Percentiles rank a stretch among this genome's conserved stretches.
phyloP scores from a whole-genome alignment of 2,329 filamentous ascomycete species.

The Apiospora koreana region DNA sequence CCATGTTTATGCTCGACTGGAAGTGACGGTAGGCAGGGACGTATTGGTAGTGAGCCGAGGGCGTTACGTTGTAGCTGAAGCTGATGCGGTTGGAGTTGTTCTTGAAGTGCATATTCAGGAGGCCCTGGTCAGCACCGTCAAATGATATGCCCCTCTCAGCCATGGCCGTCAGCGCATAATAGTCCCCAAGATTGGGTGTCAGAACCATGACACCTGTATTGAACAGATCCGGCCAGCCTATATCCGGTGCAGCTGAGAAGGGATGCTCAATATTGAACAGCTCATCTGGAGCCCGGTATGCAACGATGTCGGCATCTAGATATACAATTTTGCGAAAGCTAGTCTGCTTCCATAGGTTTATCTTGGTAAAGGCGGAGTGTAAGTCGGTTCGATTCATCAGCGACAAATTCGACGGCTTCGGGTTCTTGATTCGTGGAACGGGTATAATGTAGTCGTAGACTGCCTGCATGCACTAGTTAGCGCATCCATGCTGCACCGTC shows the following conservation, averaged over 20 bases:
- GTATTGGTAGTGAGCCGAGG: slow-evolving; percentile 96
- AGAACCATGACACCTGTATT: slow-evolving; percentile 98
- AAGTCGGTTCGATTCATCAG: slow-evolving; percentile 92
- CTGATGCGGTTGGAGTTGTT: slow-evolving; percentile 82
- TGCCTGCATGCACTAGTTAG: slow-evolving; percentile 49
- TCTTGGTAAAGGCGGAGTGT: slow-evolving; percentile 93
- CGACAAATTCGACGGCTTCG: slow-evolving; percentile 77
- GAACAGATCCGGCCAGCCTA: slow-evolving; percentile 97
- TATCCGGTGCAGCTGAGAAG: slow-evolving; percentile 81
- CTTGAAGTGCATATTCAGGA: slow-evolving; percentile 93
- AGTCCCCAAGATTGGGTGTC: slow-evolving; percentile 82
- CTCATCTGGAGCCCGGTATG: slow-evolving; percentile 87
- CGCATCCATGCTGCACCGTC: slow-evolving; percentile 1
- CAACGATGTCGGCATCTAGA: slow-evolving; percentile 91
- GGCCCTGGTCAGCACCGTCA: slow-evolving; percentile 93
- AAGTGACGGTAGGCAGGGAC: slow-evolving; percentile 93
- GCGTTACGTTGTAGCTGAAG: slow-evolving; percentile 97
- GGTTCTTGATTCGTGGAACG: slow-evolving; percentile 77
- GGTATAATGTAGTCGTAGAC: slow-evolving; percentile 89
- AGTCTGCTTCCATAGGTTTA: slow-evolving; percentile 87
- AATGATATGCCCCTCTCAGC: slow-evolving; percentile 89
- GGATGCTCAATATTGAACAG: slow-evolving; percentile 68
- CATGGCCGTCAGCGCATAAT: slow-evolving; percentile 80
- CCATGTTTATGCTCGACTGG: slow-evolving; percentile 82
- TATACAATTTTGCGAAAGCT: slow-evolving; percentile 94